These are phyloP conservation scores for Dryas drummondii DNA, from an alignment of 306 rosid species.

Conservation along the genomic window DNA sequence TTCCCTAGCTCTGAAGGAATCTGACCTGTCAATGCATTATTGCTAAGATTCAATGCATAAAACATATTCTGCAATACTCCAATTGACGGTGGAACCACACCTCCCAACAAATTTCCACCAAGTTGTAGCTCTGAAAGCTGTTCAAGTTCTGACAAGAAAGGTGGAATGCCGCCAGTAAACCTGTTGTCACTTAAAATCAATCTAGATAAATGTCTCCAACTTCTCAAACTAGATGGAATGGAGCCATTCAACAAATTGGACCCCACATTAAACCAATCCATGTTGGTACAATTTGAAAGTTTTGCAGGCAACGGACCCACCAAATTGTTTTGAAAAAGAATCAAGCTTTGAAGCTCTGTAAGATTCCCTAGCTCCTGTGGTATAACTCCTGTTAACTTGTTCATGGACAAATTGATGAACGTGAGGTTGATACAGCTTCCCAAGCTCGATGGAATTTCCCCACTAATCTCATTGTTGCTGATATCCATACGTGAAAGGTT, in stretches of 20 bases:
- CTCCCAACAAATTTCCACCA: conserved; percentile 74
- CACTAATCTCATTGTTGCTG: conserved; percentile 52
- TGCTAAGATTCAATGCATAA: conserved; percentile 68
- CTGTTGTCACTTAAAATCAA: conserved; percentile 60
- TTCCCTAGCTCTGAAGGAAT: conserved; percentile 56
- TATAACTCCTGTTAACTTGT: conserved; percentile 51
- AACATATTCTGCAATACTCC: conserved; percentile 55
- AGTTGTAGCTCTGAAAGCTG: conserved; percentile 58
- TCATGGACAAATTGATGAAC: conserved; percentile 46
- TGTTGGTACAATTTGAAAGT: conserved; percentile 53
- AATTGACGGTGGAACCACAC: conserved; percentile 60
- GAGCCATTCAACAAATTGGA: conserved; percentile 51
- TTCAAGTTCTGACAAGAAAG: conserved; percentile 43
- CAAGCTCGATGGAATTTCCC: conserved; percentile 63
- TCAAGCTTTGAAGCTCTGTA: conserved; percentile 44
- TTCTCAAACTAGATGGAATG: conserved; percentile 52
- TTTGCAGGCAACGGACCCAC: conserved; percentile 67
- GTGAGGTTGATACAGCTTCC: conserved; percentile 56
- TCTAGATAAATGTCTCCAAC: conserved; percentile 49
- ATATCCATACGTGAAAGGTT: conserved; percentile 46
- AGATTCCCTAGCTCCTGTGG: conserved; percentile 69
- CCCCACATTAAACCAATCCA: conserved; percentile 58
- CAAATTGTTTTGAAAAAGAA: conserved; percentile 56
- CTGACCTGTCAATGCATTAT: conserved; percentile 59
- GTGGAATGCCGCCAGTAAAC: conserved; percentile 62